Conservation (phyloP, 495 filamentous ascomycete species). For the Xylaria bambusicola region DNA sequence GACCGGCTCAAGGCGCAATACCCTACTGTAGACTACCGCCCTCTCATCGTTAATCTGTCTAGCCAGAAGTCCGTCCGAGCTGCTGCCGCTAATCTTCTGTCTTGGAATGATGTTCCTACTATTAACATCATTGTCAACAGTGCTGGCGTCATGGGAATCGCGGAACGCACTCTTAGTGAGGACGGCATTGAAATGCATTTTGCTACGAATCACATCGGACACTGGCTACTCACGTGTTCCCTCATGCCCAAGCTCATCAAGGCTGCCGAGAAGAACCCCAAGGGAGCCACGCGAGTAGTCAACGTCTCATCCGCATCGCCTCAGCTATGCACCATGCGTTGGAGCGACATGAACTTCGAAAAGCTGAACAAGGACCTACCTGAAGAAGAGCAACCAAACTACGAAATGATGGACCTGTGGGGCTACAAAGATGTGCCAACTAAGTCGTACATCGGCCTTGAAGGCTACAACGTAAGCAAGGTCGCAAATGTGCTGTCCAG, state of each 20-base stretch:
- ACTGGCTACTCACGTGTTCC: conserved; percentile 56
- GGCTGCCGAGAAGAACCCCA: conserved; percentile 36
- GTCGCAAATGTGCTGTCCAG: conserved; percentile 55
- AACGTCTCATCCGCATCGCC: conserved; percentile 46
- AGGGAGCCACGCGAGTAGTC: conserved; percentile 43
- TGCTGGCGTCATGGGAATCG: conserved; percentile 45
- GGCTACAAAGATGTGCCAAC: conserved; percentile 33
- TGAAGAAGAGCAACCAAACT: conserved; percentile 38
- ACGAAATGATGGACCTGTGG: conserved; percentile 29
- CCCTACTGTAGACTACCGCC: conserved; percentile 41
- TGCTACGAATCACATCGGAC: conserved; percentile 59
- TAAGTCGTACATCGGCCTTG: conserved; percentile 43
- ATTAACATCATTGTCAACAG: conserved; percentile 52
- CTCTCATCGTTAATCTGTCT: conserved; percentile 48
- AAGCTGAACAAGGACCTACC: conserved; percentile 44
- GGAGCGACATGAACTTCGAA: conserved; percentile 47
- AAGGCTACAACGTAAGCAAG: conserved; percentile 54
- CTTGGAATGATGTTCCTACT: conserved; percentile 38
- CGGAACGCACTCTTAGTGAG: conserved; percentile 29
- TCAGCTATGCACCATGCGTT: conserved; percentile 33
- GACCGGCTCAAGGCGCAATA: conserved; percentile 35
- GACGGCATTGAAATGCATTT: conserved; percentile 58
- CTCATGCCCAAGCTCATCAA: conserved; percentile 48
- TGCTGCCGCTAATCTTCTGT: conserved; percentile 41
- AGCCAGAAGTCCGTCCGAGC: conserved; percentile 45